Evolutionary conservation across 2,329 filamentous ascomycete species (phyloP).

Genomic region (Fonsecaea pugnacius): DNA sequence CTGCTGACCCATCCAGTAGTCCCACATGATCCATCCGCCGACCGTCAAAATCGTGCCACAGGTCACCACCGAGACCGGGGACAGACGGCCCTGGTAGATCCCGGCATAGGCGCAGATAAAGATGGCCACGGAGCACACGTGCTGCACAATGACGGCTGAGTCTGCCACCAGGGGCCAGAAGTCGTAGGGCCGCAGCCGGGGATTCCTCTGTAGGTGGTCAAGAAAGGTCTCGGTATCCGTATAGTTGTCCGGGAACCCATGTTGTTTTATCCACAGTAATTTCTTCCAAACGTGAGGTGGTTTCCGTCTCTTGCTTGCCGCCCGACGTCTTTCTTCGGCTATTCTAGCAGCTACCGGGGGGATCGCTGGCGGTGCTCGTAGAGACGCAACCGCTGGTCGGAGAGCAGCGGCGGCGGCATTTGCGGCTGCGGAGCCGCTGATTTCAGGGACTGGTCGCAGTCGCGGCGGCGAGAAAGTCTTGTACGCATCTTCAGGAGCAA

Average conservation of each 20-base stretch:
- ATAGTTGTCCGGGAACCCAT: slow-evolving; percentile 91
- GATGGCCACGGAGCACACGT: slow-evolving; percentile 91
- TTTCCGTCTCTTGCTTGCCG: slow-evolving; percentile 68
- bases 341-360: slow-evolving; percentile 43
- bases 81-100: slow-evolving; percentile 85
- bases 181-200: slow-evolving; percentile 89
- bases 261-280: slow-evolving; percentile 93
- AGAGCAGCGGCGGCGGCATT: slow-evolving; percentile 47
- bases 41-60: slow-evolving; percentile 83
- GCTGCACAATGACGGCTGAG: slow-evolving; percentile 94
- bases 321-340: slow-evolving; percentile 56
- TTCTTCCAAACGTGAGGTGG: slow-evolving; percentile 87
- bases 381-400: slow-evolving; percentile 45
- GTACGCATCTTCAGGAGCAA: slow-evolving; percentile 85
- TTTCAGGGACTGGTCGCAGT: slow-evolving; percentile 46
- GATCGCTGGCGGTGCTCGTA: slow-evolving; percentile 48
- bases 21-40: slow-evolving; percentile 87
- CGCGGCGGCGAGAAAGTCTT: slow-evolving; percentile 66
- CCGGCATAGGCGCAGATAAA: slow-evolving; percentile 93
- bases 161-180: slow-evolving; percentile 97
- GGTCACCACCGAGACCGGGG: slow-evolving; percentile 83
- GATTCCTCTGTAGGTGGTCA: slow-evolving; percentile 92
- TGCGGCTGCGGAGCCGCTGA: slow-evolving; percentile 50
- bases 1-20: slow-evolving; percentile 81
- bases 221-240: slow-evolving; percentile 97